Base-by-base conservation (phyloP, 1,284 basidiomycete genomes). In the Xerocomus tenax region DNA sequence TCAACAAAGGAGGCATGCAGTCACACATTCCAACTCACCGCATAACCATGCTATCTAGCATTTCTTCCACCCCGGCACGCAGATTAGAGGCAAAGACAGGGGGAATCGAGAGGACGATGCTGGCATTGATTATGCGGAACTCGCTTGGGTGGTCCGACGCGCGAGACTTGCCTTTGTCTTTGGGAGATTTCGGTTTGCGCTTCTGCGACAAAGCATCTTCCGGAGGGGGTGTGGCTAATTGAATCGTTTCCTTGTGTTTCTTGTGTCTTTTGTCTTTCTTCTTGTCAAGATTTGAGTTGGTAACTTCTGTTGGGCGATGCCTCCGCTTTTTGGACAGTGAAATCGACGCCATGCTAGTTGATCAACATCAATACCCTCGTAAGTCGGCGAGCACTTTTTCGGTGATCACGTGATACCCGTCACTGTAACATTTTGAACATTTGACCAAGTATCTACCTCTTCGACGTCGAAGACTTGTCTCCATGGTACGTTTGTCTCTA, bases 41-140 rank as follows among this genome's bases (percentile, higher is more conserved):
- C 92, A 96, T 95, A 21, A 95, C 72, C 84, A 94, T 87, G 9
- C 86, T 88, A 66, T 96, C 91, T 25, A 97, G 71, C 76, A 91
- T 83, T 69, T 97, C 91, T 60, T 84, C 78, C 12, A 83, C 88
- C 9, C 93, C 93, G 39, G 69, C 72, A 25, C 76, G 71, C 41
- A 82, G 79, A 68, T 86, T 79, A 44, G 70, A 77, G 8, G 87
- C 77, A 67, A 90, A 95, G 48, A 86, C 75, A 1, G 92, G 92
- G 19, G 92, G 79, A 18, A 96, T 76, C n/a, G 88, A 84, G 32
- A 95, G 70, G 18, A 77, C 71, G 57, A 93, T 75, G 15, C 79
- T 77, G 15, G 87, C 79, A 19, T 72, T 74, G 54, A 88, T 73
- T 44, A 82, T 70, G 55, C 78, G 74, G 64, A 93, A 94, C 60